Conservation (phyloP, 2,329 filamentous ascomycete genomes). For the Fusarium illudens region DNA sequence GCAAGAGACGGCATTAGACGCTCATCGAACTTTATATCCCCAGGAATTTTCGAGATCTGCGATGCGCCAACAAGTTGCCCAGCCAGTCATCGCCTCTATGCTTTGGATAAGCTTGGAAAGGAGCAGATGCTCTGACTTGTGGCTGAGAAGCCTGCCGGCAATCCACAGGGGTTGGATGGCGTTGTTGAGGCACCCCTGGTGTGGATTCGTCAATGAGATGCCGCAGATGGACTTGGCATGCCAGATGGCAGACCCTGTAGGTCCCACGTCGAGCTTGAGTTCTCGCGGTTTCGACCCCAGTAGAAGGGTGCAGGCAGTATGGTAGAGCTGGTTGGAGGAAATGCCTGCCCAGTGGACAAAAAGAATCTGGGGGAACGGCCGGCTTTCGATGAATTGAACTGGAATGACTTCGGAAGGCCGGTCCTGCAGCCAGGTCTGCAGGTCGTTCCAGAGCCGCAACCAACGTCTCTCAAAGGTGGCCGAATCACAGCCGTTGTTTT, state of each 20-base stretch:
- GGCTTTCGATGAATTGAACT: conserved; percentile 52
- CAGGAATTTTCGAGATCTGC: conserved; percentile 56
- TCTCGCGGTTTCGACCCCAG: conserved; percentile 53
- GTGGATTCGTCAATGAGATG: conserved; percentile 64
- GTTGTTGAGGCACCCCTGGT: conserved; percentile 65
- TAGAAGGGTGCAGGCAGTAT: conserved; percentile 63
- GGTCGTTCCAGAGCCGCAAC: conserved; percentile 57
- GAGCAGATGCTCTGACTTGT: conserved; percentile 53
- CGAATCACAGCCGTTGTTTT: conserved; percentile 54
- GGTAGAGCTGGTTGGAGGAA: conserved; percentile 65
- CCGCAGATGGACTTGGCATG: conserved; percentile 65
- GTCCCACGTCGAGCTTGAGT: conserved; percentile 36
- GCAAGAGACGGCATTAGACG: neutral
- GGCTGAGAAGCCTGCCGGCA: conserved; percentile 62
- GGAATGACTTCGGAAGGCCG: conserved; percentile 58
- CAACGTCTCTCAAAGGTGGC: conserved; percentile 55
- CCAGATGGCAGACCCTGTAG: conserved; percentile 57
- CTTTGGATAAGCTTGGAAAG: conserved; percentile 56
- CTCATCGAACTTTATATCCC: conserved; percentile 48
- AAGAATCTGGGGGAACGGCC: conserved; percentile 61
- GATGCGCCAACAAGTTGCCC: conserved; percentile 63
- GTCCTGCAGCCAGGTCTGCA: conserved; percentile 58
- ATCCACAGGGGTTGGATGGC: conserved; percentile 66
- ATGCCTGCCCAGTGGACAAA: conserved; percentile 64
- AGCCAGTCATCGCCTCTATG: conserved; percentile 62